Evolutionary conservation across 495 filamentous ascomycete species (phyloP), one percentile per base, ranked within the genome.

Genomic region (Penicillium antarcticum): DNA sequence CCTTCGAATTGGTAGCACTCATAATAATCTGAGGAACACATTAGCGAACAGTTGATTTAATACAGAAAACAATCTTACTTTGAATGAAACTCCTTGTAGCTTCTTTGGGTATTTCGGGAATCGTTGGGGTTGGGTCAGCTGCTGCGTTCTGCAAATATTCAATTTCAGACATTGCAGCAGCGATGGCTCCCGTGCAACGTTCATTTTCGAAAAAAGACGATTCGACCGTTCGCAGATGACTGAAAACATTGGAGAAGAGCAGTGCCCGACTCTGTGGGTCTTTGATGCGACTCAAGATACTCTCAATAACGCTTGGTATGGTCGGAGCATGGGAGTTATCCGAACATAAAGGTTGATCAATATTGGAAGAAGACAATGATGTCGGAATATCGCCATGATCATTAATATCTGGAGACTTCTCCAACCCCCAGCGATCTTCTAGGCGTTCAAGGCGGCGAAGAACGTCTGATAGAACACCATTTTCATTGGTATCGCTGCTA

Each of bases 391-490:
- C 43, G 11, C 9, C 44, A 21, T 31, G 4, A 9, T 53, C 36
- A 9, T 42, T 31, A 1, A 16, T 16, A 8, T 40, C 40, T 31
- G 19, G 16, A 26, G 19, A 10, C 4, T 40, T 31, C 3, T 43
- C 39, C 12, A 61, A 19, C 29, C 23, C 17, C 42, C 59, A 58
- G n/a, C 58, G 59, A 16, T 56, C 49, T 26, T 62, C 59, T 2
- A 62, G 38, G 21, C 59, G 59, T 12, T 62, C 48, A 5, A 62
- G 52, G 18, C 59, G 55, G 4, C 24, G 9, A 19, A 62, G 45
- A 6, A 62, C 57, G 10, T 54, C 19, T 11, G 18, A 26, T 5
- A 62, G 55, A 23, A 56, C 18, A 39, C 55, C 29, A 19, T 49
- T 58, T 12, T 62, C 45, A 0, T 39, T 7, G 23, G 40, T 2